Evolutionary conservation across 192 early-diverging fungal species (phyloP).

Genomic region (Backusella mclennaniae): DNA sequence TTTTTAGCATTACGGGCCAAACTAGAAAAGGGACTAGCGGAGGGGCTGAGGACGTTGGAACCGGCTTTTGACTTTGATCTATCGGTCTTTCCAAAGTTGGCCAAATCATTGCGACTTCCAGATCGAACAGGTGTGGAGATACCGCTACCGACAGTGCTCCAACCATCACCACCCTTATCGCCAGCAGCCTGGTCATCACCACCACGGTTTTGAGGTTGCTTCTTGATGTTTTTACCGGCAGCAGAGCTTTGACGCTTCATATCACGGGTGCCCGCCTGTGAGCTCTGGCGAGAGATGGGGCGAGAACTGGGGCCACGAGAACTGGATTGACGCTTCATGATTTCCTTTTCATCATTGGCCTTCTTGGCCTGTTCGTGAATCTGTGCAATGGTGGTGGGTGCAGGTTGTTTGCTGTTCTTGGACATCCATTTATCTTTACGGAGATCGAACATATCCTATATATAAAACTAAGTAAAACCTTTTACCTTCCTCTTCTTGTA

Average conservation of each 20-base stretch:
- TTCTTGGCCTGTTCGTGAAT: conserved; percentile 73
- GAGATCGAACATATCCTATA: conserved; percentile 58
- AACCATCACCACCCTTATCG: conserved; percentile 58
- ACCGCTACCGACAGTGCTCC: conserved; percentile 60
- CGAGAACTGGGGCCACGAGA: conserved; percentile 57
- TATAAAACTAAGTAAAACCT: not conserved
- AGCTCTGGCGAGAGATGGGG: conserved; percentile 57
- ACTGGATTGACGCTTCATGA: conserved; percentile 62
- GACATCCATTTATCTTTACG: conserved; percentile 75
- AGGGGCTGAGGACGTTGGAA: conserved; percentile 52
- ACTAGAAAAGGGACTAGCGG: conserved; percentile 24
- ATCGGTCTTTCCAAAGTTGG: conserved; percentile 72
- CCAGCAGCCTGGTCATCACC: conserved; percentile 39
- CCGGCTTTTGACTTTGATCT: conserved; percentile 48
- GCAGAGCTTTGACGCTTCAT: conserved; percentile 34
- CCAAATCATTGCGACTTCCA: conserved; percentile 66
- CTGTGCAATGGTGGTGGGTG: conserved; percentile 90
- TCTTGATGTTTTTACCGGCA: conserved; percentile 17
- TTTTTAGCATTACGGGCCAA: conserved; percentile 18
- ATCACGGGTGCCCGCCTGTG: conserved; percentile 43
- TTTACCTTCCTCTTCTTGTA: not conserved
- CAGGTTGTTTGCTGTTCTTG: conserved; percentile 54
- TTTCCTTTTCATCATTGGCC: conserved; percentile 69
- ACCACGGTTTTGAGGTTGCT: not conserved
- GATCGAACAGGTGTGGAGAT: conserved; percentile 27